A percentile compares a stretch with the other conserved stretches of the same genome.
These are phyloP conservation scores for Mucor lusitanicus DNA, from an alignment of 371 early-diverging fungal species.

Conservation along the genomic window DNA sequence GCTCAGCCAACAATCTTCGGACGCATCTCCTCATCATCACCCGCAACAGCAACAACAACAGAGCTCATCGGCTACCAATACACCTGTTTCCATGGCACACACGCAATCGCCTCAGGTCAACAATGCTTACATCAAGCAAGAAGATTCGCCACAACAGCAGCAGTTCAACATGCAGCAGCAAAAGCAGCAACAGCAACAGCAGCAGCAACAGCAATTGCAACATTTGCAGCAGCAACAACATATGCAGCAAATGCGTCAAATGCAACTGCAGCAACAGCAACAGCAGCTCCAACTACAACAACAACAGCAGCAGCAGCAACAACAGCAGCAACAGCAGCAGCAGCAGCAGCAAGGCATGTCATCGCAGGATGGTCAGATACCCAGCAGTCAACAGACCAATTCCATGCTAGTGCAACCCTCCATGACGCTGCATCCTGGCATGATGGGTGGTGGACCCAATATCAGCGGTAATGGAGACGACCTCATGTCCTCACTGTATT, in stretches of 20 bases:
- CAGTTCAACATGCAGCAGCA: not conserved
- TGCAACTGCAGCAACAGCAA: slow-evolving; percentile 20
- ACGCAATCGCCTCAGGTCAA: not conserved
- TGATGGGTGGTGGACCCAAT: not conserved
- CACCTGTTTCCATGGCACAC: not conserved
- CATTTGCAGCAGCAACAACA: not conserved
- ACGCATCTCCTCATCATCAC: not conserved
- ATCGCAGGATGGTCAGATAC: slow-evolving; percentile 3
- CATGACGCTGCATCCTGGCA: slow-evolving; percentile 3
- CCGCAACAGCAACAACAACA: slow-evolving; percentile 4
- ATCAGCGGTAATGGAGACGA: not conserved
- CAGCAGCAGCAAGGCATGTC: slow-evolving; percentile 1
- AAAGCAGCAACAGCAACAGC: not conserved
- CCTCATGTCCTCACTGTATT: slow-evolving; percentile 8
- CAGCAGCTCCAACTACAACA: slow-evolving; percentile 6
- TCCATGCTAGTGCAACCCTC: slow-evolving; percentile 14
- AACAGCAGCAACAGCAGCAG: slow-evolving; percentile 21
- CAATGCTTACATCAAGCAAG: not conserved
- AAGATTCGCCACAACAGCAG: slow-evolving; percentile 6
- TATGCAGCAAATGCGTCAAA: slow-evolving; percentile 4
- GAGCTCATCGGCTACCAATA: no score
- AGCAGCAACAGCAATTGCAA: not conserved
- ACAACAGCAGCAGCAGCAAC: slow-evolving; percentile 13
- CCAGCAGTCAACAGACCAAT: slow-evolving; percentile 2
- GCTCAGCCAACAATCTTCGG: slow-evolving; percentile 4